Percentiles rank a stretch among this genome's conserved stretches.
phyloP scores from a whole-genome alignment of 306 rosid genomes.

The Morella rubra region DNA sequence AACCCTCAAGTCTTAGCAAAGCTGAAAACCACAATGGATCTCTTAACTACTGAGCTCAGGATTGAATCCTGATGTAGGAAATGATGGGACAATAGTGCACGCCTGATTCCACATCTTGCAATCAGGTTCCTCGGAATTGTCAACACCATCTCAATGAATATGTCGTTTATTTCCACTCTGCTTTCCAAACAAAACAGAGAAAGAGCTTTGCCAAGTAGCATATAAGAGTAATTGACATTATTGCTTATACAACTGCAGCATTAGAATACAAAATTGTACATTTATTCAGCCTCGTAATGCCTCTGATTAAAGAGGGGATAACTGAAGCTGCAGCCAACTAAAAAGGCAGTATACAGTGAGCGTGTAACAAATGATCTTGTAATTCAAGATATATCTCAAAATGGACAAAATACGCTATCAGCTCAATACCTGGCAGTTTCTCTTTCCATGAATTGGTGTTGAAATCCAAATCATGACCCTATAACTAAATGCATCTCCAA shows the following conservation, averaged over 20 bases:
- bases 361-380: neutral
- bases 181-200: neutral
- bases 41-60: neutral
- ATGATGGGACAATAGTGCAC: too few relatives aligned
- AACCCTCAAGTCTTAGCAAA: too few relatives aligned
- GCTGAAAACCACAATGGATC: neutral
- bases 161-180: neutral
- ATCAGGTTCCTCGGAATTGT: too few relatives aligned
- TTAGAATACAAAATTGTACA: neutral
- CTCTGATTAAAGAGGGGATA: conserved; percentile 20
- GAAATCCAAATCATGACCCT: neutral
- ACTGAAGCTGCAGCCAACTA: conserved; percentile 34
- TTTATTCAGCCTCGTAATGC: conserved; percentile 12
- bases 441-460: neutral
- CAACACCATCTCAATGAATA: too few relatives aligned
- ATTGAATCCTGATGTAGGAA: neutral
- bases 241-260: neutral
- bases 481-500: neutral
- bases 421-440: neutral
- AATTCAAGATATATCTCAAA: neutral
- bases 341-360: conserved; percentile 21
- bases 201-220: neutral
- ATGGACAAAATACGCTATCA: conserved; percentile 9
- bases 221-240: neutral
- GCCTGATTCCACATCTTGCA: too few relatives aligned